These are phyloP conservation scores for Globisporangium acanthophoron DNA, from an alignment of 352 stramenopile genomes.

Conservation along the genomic window DNA sequence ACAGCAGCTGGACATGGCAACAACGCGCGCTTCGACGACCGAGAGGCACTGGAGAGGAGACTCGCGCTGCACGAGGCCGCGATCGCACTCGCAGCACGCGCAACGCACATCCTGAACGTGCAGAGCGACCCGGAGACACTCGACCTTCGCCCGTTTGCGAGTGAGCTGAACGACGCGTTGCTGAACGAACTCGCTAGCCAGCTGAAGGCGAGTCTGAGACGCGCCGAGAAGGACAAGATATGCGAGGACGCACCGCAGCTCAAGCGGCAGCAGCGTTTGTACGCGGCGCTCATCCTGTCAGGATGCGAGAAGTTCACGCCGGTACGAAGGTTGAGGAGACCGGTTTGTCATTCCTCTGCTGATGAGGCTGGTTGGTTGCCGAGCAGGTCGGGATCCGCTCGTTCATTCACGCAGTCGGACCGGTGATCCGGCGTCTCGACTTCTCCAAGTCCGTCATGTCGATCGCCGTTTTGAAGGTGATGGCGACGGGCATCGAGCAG, in stretches of 20 bases:
- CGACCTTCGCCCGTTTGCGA: slow-evolving; percentile 36
- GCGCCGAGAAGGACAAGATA: background rate
- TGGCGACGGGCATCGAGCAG: slow-evolving; percentile 54
- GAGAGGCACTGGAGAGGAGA: slow-evolving; percentile 22
- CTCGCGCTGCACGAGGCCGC: slow-evolving; percentile 27
- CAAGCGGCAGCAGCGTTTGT: slow-evolving; percentile 14
- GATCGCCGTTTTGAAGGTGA: slow-evolving; percentile 59
- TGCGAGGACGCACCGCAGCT: background rate
- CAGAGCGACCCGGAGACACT: slow-evolving; percentile 52
- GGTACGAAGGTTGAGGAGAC: slow-evolving; percentile 9
- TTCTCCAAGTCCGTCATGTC: slow-evolving; percentile 44
- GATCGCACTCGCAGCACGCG: slow-evolving; percentile 34
- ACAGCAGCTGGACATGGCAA: slow-evolving; percentile 13
- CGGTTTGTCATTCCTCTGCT: background rate
- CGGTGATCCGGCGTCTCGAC: slow-evolving; percentile 39
- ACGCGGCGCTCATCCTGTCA: slow-evolving; percentile 48
- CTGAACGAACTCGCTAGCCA: slow-evolving; percentile 59
- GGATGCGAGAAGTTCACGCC: slow-evolving; percentile 50
- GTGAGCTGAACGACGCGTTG: slow-evolving; percentile 47
- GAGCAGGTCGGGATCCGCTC: slow-evolving; percentile 62
- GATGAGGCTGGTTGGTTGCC: background rate
- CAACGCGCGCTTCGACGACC: slow-evolving; percentile 33
- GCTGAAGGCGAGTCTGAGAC: slow-evolving; percentile 30
- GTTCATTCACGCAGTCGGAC: slow-evolving; percentile 56
- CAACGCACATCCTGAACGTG: slow-evolving; percentile 42